Base-by-base conservation (phyloP, 345 rosid species). In the Sisymbrium altissimum region DNA sequence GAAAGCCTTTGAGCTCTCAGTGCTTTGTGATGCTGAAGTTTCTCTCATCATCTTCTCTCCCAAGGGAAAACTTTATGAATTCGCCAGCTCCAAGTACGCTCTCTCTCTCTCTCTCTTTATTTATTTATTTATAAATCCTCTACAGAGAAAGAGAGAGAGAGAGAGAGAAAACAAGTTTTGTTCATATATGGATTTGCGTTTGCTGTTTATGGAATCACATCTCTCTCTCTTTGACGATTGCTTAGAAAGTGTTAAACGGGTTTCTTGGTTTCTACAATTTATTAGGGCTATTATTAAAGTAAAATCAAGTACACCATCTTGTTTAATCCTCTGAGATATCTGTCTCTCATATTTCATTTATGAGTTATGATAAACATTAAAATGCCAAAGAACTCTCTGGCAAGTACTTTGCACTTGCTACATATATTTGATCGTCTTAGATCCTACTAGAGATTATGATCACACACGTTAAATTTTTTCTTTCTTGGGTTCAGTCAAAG, bases 11-110 rank as follows among this genome's bases (percentile, higher is more conserved):
- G 95, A 89, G 84, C 86, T 89, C 36, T 89, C 95, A 3, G 90
- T 89, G 52, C 95, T 89, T 53, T 89, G 95, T 61, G 95, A 89
- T 79, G 91, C 91, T 32, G 86, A 89, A 75, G 89, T 89, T 75
- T 89, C 91, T 39, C 83, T 89, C 3, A 72, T 89, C 81, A 81
- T 87, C 85, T 89, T 89, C 84, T 89, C 95, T 49, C 83, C 88
- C 9, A 80, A 88, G 65, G 95, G 91, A 46, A 89, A 84, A 73
- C 86, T 89, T 59, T 84, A 81, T 55, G 91, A 89, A 74, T 89
- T 85, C 44, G 84, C 95, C 17, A 87, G 80, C 64, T 69, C 89
- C 74, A 81, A 87, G 95, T 89, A 71, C 32, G 69, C 72, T 63
- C 7, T 23, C 25, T 23, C 25, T 23, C 25, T 23, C 0, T 30